Conservation (phyloP, 257 asterid genomes). For the Haberlea rhodopensis region DNA sequence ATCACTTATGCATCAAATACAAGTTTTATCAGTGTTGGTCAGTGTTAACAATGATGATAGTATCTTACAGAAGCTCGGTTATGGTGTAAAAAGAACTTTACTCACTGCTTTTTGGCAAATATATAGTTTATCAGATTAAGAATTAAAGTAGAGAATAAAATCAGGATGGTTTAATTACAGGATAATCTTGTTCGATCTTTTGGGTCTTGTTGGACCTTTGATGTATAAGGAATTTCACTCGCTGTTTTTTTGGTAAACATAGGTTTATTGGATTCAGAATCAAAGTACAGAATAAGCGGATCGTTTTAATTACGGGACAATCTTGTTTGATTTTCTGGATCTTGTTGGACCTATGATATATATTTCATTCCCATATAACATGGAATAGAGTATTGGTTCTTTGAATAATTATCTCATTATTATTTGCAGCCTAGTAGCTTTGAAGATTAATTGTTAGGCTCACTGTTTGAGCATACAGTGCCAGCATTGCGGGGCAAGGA, state of each 20-base stretch:
- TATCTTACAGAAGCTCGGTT: background rate
- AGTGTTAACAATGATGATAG: slow-evolving; percentile 10
- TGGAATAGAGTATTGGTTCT: slow-evolving; percentile 23
- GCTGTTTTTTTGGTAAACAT: background rate
- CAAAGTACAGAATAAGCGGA: slow-evolving; percentile 6
- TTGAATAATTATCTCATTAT: slow-evolving; percentile 39
- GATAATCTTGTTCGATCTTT: background rate
- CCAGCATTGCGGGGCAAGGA: slow-evolving; percentile 98
- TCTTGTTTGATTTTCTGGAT: slow-evolving; percentile 15
- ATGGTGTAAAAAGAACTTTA: background rate
- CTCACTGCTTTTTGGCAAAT: background rate
- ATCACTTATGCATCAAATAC: background rate
- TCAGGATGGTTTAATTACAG: slow-evolving; percentile 5
- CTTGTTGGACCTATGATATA: slow-evolving; percentile 4
- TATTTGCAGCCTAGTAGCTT: slow-evolving; percentile 55
- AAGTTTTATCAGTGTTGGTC: background rate
- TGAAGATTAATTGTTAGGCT: slow-evolving; percentile 65
- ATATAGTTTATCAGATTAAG: background rate
- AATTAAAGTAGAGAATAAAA: slow-evolving; percentile 1
- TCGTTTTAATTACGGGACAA: background rate
- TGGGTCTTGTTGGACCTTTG: slow-evolving; percentile 11
- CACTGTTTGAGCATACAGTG: slow-evolving; percentile 77
- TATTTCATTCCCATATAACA: slow-evolving; percentile 16
- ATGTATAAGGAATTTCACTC: background rate
- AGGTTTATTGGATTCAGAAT: background rate